Evolutionary conservation across 441 rosid species (phyloP), one percentile per base, ranked within the genome.

Genomic region (Bruguiera hainesii): DNA sequence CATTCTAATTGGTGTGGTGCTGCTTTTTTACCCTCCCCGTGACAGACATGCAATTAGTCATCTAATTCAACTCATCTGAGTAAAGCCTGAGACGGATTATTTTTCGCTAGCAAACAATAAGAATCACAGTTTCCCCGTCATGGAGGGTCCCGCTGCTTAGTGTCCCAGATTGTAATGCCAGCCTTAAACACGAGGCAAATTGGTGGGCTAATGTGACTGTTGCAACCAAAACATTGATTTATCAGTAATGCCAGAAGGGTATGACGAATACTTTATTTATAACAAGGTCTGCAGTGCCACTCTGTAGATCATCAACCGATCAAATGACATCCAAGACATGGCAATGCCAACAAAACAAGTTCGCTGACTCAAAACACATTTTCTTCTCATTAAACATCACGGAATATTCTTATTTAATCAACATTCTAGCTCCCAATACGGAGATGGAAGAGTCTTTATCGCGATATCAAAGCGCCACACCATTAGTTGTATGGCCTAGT

Each of bases 91-190:
- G 51, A 61, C 19, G 71, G 74, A 83, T 75, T 76, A 68, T 73
- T 68, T 28, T 48, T 69, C 26, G 61, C 29, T 61, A 63, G 5
- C 62, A 51, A 65, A 73, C 63, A 71, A 71, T 69, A 55, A 67
- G 56, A 33, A 29, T 65, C 73, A 64, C 20, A 18, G 60, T 64
- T 72, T 65, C 65, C 73, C 73, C 63, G 62, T 60, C 64, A 3
- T 71, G 66, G 56, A 8, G 42, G 76, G 68, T 51, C 76, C 84
- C 68, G 39, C 58, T 39, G 46, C 65, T 61, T 21, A 67, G 70
- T 79, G 71, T 61, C 66, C 39, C 59, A 70, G 61, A 28, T 71
- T 70, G 4, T 20, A 23, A n/a, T 60, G 35, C 42, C 53, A n/a
- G 53, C 60, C 53, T 61, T 51, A 26, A 31, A 11, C 29, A 28